These are phyloP conservation scores for Macrophomina pseudophaseolina DNA, from an alignment of 2,329 filamentous ascomycete species.

Conservation along the genomic window DNA sequence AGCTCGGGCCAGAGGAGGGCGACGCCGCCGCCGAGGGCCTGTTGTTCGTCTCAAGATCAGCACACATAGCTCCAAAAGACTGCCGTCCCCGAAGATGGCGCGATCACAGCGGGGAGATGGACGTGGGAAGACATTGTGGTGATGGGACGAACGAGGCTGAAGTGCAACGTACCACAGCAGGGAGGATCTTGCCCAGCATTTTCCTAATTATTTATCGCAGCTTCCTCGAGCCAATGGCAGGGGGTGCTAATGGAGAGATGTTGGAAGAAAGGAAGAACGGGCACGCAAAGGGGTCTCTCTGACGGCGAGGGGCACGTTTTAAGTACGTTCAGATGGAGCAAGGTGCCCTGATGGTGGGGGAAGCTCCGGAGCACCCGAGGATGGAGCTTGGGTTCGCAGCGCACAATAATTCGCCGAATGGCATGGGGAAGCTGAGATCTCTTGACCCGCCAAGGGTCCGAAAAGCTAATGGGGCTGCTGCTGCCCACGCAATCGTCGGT, in stretches of 20 bases:
- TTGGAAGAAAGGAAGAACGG: not conserved
- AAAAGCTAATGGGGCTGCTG: not conserved
- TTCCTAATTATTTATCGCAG: not conserved
- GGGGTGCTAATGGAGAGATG: not conserved
- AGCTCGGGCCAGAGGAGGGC: constrained; percentile 23
- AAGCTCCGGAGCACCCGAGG: constrained; percentile 3
- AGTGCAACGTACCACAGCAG: constrained; percentile 21
- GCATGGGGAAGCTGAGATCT: not conserved
- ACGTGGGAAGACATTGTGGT: not conserved
- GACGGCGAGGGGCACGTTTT: constrained; percentile 9
- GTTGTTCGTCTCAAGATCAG: not conserved
- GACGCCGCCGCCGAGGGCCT: constrained; percentile 16
- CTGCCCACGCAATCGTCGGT: not conserved
- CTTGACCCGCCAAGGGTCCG: not conserved
- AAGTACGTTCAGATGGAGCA: constrained; percentile 15
- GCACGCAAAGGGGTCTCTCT: not conserved
- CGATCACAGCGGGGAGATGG: not conserved
- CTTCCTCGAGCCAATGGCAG: not conserved
- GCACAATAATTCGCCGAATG: not conserved
- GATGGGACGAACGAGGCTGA: not conserved
- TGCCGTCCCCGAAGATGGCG: not conserved
- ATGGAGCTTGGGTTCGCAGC: not conserved
- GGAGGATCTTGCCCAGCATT: constrained; percentile 23
- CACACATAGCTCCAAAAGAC: not conserved
- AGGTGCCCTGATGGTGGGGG: not conserved